Evolutionary conservation across 2,329 filamentous ascomycete species (phyloP).

Genomic region (Pseudogymnoascus sp.): DNA sequence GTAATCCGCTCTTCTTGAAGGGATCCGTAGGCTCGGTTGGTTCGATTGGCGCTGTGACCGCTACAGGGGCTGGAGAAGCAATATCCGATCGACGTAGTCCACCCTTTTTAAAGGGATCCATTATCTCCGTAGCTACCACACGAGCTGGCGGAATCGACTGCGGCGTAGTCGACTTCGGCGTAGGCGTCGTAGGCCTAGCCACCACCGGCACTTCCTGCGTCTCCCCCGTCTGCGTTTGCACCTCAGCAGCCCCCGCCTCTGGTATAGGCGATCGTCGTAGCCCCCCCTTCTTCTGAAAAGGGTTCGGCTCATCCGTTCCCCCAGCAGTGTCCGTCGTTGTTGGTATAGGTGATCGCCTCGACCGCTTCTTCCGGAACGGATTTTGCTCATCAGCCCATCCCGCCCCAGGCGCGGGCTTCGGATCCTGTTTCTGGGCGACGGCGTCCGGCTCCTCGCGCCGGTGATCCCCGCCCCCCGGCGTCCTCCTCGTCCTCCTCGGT

Average conservation of each 20-base stretch:
- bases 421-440: conserved; percentile 3
- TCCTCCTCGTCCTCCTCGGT: neutral
- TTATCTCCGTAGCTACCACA: neutral
- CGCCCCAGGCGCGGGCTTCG: neutral
- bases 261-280: conserved; percentile 12
- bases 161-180: neutral
- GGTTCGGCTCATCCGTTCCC: neutral
- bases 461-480: neutral
- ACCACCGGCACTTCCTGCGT: neutral
- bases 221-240: neutral
- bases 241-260: neutral
- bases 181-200: neutral
- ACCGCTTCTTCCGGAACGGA: neutral
- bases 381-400: neutral
- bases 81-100: neutral
- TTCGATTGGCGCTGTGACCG: neutral
- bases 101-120: neutral
- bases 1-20: conserved; percentile 25
- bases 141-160: neutral
- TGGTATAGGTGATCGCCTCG: conserved; percentile 12
- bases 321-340: neutral
- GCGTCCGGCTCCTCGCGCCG: no score
- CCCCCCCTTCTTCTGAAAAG: neutral
- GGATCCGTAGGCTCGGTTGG: conserved; percentile 20
- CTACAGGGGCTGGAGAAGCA: neutral